Conservation (phyloP, 2,329 filamentous ascomycete genomes). For the Phialophora verrucosa region DNA sequence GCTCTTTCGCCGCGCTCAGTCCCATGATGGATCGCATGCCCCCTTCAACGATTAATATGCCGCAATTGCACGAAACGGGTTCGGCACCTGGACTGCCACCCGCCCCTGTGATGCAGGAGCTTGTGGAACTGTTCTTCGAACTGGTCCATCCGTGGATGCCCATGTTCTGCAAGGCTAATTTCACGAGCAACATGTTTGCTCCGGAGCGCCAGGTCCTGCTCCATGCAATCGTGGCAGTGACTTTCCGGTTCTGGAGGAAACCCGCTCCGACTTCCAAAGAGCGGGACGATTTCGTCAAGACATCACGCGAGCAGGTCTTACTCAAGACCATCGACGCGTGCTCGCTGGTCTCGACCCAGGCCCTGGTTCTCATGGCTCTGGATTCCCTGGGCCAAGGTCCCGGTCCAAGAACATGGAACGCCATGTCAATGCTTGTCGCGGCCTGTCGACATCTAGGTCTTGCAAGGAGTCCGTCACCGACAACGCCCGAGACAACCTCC, state of each 20-base stretch:
- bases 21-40: slow-evolving; percentile 20
- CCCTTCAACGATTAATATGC: background rate
- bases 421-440: slow-evolving; percentile 19
- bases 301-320: slow-evolving; percentile 16
- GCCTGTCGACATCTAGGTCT: slow-evolving; percentile 18
- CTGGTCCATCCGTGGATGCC: slow-evolving; percentile 22
- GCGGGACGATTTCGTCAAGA: slow-evolving; percentile 15
- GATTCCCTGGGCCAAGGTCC: slow-evolving; percentile 23
- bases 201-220: slow-evolving; percentile 22
- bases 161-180: slow-evolving; percentile 18
- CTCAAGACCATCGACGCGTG: slow-evolving; percentile 21
- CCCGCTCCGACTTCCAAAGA: slow-evolving; percentile 7
- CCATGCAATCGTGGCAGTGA: slow-evolving; percentile 16
- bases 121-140: slow-evolving; percentile 23
- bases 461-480: slow-evolving; percentile 19
- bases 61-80: background rate
- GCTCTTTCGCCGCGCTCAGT: slow-evolving; percentile 13
- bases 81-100: slow-evolving; percentile 6
- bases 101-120: slow-evolving; percentile 17
- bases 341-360: slow-evolving; percentile 22
- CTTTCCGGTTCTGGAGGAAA: slow-evolving; percentile 24
- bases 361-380: slow-evolving; percentile 17
- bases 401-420: slow-evolving; percentile 20
- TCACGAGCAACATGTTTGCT: slow-evolving; percentile 15
- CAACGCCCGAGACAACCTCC: slow-evolving; percentile 21